Base-by-base conservation (phyloP, 2,329 filamentous ascomycete species). In the Hypocreales sp. region DNA sequence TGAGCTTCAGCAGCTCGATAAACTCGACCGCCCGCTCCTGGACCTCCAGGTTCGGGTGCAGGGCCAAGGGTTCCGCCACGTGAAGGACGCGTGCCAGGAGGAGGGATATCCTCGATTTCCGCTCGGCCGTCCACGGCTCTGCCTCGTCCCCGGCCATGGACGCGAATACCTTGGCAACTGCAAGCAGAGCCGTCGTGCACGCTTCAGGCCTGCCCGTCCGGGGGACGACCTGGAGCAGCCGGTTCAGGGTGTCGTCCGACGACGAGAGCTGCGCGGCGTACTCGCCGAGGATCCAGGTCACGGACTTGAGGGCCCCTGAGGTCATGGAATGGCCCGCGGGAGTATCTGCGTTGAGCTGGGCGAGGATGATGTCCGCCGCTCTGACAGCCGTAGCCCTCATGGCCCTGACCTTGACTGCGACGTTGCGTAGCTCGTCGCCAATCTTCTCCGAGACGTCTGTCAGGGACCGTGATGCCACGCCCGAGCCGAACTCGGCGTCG, bases 11-110 rank as follows among this genome's bases (percentile, higher is more conserved):
- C 9, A 95, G 63, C 47, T 98, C 90, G 0, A 84, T 67, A 40
- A 93, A 92, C 46, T 94, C 86, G 2, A 94, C 86, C 4, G 86
- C 79, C 31, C 90, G 72, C 50, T 95, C 90, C 53, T 98, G 90
- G 4, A 98, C 84, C 47, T 98, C 90, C 2, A 98, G 63, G 41
- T 75, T 82, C 0, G 87, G 86, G 47, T 95, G 83, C 22, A 76
- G 63, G 1, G 75, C 72, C 11, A 95, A 53, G 1, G 75, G 70
- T 41, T 95, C 86, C 14, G 93, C 58, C 25, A 81, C 78, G 46
- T 90, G 72, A 13, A 92, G 69, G 6, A 94, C 72, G 2, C 84
- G 72, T 16, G 80, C 79, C 53, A 92, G 73, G 15, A 92, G 60
- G 4, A 95, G 64, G 7, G 78, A 72, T 19, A 79, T 72, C 35